phyloP scores from a whole-genome alignment of 805 yeast species.

The Yarrowia divulgata region DNA sequence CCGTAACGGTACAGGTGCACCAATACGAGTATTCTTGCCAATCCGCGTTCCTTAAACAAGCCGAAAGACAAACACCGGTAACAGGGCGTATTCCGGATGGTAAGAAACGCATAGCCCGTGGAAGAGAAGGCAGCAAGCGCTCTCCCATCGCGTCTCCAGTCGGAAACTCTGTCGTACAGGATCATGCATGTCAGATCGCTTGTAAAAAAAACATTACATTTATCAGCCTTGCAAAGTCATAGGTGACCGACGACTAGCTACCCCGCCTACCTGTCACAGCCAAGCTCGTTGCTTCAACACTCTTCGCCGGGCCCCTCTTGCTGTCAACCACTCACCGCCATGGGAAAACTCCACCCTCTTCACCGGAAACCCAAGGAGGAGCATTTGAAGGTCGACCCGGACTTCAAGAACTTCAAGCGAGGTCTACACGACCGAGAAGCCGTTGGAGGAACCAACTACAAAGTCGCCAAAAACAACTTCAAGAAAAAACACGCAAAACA shows the following conservation, averaged over 20 bases:
- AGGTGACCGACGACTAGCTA: conserved; percentile 8
- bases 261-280: conserved; percentile 1
- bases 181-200: conserved; percentile 29
- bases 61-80: background rate
- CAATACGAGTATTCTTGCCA: conserved; percentile 1
- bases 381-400: conserved; percentile 21
- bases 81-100: background rate
- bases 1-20: conserved; percentile 26
- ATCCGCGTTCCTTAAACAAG: background rate
- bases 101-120: background rate
- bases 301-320: background rate
- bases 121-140: background rate
- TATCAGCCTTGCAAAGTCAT: conserved; percentile 20
- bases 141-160: conserved; percentile 4
- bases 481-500: conserved; percentile 20
- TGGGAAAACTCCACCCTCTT: conserved; percentile 35
- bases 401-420: conserved; percentile 1
- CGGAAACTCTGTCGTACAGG: conserved; percentile 29
- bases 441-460: conserved; percentile 32
- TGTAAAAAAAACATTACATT: conserved; percentile 17
- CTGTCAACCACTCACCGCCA: conserved; percentile 7
- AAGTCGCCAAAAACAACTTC: conserved; percentile 15
- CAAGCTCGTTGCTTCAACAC: background rate
- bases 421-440: conserved; percentile 34
- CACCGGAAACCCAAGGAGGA: conserved; percentile 35